Evolutionary conservation across 164 flowering plant species (phyloP).

Genomic region (Platanus orientalis): DNA sequence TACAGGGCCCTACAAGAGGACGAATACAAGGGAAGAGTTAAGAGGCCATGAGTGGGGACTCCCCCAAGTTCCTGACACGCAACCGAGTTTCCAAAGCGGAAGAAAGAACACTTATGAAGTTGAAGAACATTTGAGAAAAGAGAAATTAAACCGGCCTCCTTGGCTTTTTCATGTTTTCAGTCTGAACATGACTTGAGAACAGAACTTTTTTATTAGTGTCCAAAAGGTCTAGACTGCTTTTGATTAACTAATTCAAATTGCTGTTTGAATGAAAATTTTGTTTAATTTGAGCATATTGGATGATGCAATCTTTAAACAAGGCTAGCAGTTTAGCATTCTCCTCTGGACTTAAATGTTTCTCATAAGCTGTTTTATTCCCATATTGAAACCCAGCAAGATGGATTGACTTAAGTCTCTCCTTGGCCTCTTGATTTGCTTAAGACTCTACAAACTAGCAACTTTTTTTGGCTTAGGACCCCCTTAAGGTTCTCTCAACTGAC

Average conservation of each 20-base stretch:
- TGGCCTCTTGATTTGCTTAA: too few species aligned
- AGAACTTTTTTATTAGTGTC: slow-evolving; percentile 7
- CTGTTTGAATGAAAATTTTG: slow-evolving; percentile 16
- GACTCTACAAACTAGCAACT: too few species aligned
- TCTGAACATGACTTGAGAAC: slow-evolving; percentile 42
- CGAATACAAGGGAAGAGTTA: slow-evolving; percentile 12
- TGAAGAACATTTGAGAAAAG: slow-evolving; percentile 41
- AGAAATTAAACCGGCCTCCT: slow-evolving; percentile 49
- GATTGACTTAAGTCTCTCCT: too few species aligned
- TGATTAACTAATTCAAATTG: slow-evolving; percentile 18
- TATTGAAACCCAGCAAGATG: too few species aligned
- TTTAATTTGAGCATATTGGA: slow-evolving; percentile 13
- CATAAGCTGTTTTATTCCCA: too few species aligned
- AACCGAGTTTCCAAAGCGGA: slow-evolving; percentile 23
- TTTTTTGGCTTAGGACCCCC: too few species aligned
- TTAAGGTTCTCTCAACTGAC: too few species aligned
- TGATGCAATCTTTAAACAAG: slow-evolving; percentile 18
- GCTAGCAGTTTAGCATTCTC: slow-evolving; percentile 3
- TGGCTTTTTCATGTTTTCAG: slow-evolving; percentile 68
- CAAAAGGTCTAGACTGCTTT: slow-evolving; percentile 2
- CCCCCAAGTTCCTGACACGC: slow-evolving; percentile 16
- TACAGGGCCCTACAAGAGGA: slow-evolving; percentile 6
- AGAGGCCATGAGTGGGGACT: slow-evolving; percentile 24
- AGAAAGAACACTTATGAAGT: slow-evolving; percentile 23
- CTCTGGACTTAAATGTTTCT: too few species aligned